Evolutionary conservation across 768 basidiomycete genomes (phyloP).

Genomic region (Lanmaoa pseudosensibilis): DNA sequence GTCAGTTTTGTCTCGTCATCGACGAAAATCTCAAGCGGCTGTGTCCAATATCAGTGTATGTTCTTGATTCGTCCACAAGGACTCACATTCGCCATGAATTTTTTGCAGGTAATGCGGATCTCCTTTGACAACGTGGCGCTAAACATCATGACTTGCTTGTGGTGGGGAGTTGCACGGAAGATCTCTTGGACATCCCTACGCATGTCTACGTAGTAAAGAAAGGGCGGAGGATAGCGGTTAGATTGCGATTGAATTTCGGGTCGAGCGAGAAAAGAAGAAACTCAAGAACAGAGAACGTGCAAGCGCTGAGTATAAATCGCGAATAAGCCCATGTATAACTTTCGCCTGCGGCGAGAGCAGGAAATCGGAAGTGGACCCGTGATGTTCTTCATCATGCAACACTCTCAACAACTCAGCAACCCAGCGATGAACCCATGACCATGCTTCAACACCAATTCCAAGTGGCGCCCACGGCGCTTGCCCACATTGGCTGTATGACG

Average conservation of each 20-base stretch:
- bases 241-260: slow-evolving; percentile 52
- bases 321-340: slow-evolving; percentile 17
- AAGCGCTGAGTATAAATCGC: slow-evolving; percentile 15
- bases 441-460: slow-evolving; percentile 40
- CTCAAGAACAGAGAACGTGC: slow-evolving; percentile 38
- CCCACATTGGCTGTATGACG: slow-evolving; percentile 41
- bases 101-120: slow-evolving; percentile 96
- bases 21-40: slow-evolving; percentile 99
- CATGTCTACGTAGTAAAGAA: slow-evolving; percentile 79
- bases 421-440: slow-evolving; percentile 37
- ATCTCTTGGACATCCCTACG: slow-evolving; percentile 99
- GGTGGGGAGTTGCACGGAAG: slow-evolving; percentile 96
- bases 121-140: slow-evolving; percentile 97
- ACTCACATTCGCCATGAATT: slow-evolving; percentile 98
- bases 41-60: not conserved
- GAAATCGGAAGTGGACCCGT: slow-evolving; percentile 35
- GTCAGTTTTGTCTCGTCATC: slow-evolving; percentile 99
- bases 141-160: slow-evolving; percentile 99
- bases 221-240: slow-evolving; percentile 62
- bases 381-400: slow-evolving; percentile 37
- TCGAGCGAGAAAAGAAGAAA: slow-evolving; percentile 53
- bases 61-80: not conserved
- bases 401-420: slow-evolving; percentile 40
- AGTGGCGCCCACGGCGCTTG: slow-evolving; percentile 40
- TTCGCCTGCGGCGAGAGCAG: slow-evolving; percentile 32